phyloP scores from a whole-genome alignment of 2,329 filamentous ascomycete genomes.

The Aurifilum marmelostoma region DNA sequence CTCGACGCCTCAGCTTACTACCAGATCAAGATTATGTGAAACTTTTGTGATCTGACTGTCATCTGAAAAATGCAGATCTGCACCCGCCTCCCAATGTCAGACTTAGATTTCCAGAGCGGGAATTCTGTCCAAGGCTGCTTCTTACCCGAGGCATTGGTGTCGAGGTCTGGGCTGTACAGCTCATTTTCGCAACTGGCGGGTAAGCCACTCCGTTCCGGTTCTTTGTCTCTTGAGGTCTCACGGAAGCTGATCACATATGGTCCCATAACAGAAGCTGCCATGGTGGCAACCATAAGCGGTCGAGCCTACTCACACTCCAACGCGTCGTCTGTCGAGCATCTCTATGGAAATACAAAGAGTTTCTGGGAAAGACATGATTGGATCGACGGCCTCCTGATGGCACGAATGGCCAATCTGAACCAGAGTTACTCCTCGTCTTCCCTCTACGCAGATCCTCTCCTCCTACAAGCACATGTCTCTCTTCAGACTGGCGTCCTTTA shows the following conservation, averaged over 20 bases:
- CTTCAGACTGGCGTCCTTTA: conserved; percentile 2
- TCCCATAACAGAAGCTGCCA: conserved; percentile 2
- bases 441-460: not conserved
- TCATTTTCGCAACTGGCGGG: not conserved
- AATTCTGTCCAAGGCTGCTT: not conserved
- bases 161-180: not conserved
- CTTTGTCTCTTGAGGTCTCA: no score
- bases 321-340: not conserved
- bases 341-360: not conserved
- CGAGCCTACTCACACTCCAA: not conserved
- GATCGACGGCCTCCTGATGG: not conserved
- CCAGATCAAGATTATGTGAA: not conserved
- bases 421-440: not conserved
- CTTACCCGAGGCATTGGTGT: not conserved
- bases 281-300: not conserved
- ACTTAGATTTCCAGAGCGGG: not conserved
- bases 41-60: not conserved
- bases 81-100: conserved; percentile 1
- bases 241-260: no score
- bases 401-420: not conserved
- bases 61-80: not conserved
- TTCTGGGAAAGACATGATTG: conserved; percentile 2
- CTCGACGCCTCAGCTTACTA: not conserved
- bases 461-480: not conserved
- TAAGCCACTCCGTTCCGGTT: not conserved